Evolutionary conservation across 2,329 filamentous ascomycete species (phyloP).

Genomic region (Xylaria sp.): DNA sequence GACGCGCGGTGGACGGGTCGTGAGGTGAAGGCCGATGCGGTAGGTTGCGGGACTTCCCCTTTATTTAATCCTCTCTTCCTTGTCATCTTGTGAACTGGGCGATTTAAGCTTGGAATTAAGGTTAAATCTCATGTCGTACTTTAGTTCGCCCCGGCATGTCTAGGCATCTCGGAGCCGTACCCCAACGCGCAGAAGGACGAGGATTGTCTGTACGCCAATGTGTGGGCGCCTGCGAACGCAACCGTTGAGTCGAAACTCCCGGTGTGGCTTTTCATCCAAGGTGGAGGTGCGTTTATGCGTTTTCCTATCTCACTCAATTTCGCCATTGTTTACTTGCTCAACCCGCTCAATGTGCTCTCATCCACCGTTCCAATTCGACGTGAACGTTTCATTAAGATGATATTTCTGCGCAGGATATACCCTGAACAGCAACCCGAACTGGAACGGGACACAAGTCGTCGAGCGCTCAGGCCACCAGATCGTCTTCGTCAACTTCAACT

Average conservation of each 20-base stretch:
- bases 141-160: constrained; percentile 60
- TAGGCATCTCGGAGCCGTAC: constrained; percentile 52
- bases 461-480: constrained; percentile 58
- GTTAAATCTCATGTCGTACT: not conserved
- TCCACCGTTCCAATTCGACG: no score
- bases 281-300: constrained; percentile 38
- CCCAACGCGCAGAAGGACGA: constrained; percentile 46
- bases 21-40: constrained; percentile 5
- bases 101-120: constrained; percentile 6
- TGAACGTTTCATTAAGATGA: not conserved
- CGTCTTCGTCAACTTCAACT: constrained; percentile 71
- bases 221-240: constrained; percentile 56
- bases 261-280: constrained; percentile 65
- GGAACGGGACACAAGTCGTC: constrained; percentile 61
- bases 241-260: constrained; percentile 58
- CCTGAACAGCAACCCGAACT: constrained; percentile 61
- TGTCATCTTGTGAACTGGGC: not conserved
- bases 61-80: not conserved
- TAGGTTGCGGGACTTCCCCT: not conserved
- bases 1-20: constrained; percentile 22
- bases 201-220: constrained; percentile 59
- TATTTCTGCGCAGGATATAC: constrained; percentile 49
- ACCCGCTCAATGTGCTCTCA: not conserved
- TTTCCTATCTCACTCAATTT: not conserved
- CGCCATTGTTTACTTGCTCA: not conserved